phyloP scores from a whole-genome alignment of 2,329 filamentous ascomycete species.

The Penicillium aurantiogriseum region DNA sequence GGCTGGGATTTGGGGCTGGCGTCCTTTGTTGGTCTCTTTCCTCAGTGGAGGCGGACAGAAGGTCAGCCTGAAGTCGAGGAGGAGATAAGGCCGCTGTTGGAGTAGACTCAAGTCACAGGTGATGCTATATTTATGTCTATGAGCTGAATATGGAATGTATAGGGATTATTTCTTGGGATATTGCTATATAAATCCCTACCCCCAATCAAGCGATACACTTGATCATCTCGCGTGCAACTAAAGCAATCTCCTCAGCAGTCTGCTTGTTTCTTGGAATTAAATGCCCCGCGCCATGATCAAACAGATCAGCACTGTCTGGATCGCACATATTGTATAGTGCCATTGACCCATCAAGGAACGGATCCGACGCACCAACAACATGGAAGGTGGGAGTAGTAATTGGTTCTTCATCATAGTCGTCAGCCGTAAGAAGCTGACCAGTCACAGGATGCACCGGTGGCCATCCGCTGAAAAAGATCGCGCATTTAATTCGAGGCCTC shows the following conservation, averaged over 20 bases:
- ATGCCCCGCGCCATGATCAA: slow-evolving; percentile 48
- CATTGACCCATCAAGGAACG: slow-evolving; percentile 41
- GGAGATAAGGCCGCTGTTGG: slow-evolving; percentile 31
- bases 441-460: slow-evolving; percentile 20
- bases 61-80: slow-evolving; percentile 4
- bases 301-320: slow-evolving; percentile 42
- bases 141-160: neutral
- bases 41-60: neutral
- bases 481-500: slow-evolving; percentile 23
- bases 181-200: neutral
- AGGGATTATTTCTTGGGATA: neutral
- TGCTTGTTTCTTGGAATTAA: slow-evolving; percentile 38
- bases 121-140: neutral
- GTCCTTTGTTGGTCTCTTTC: neutral
- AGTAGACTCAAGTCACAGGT: slow-evolving; percentile 3
- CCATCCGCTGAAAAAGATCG: slow-evolving; percentile 25
- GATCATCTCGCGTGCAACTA: slow-evolving; percentile 24
- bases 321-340: slow-evolving; percentile 47
- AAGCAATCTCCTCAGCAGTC: slow-evolving; percentile 36
- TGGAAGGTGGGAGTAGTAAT: slow-evolving; percentile 28
- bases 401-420: slow-evolving; percentile 16
- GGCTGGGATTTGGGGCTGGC: neutral
- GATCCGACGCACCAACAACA: slow-evolving; percentile 41
- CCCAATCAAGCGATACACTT: slow-evolving; percentile 1
- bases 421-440: slow-evolving; percentile 16